Evolutionary conservation across 1,284 basidiomycete species (phyloP).

Genomic region (Flammula alnicola): DNA sequence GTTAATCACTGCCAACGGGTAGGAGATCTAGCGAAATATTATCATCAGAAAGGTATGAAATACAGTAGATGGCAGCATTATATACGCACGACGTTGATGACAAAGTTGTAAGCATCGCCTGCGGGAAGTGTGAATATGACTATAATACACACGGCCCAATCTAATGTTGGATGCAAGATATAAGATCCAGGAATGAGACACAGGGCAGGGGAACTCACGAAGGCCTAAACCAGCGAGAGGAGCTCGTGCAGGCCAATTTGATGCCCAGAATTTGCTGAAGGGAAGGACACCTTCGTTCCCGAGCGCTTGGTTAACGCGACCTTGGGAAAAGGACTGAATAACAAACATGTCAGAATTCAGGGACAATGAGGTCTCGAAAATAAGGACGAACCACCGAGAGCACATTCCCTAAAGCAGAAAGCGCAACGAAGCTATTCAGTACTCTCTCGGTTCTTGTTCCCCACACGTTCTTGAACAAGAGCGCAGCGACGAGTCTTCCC

Average conservation of each 20-base stretch:
- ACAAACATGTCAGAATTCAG: neutral
- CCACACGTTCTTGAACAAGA: slow-evolving; percentile 61
- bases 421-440: slow-evolving; percentile 53
- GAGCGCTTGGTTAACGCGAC: slow-evolving; percentile 43
- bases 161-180: slow-evolving; percentile 16
- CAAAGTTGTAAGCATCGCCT: slow-evolving; percentile 40
- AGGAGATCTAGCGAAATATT: slow-evolving; percentile 32
- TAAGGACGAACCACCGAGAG: slow-evolving; percentile 41
- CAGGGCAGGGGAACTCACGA: slow-evolving; percentile 18
- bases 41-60: neutral
- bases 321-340: slow-evolving; percentile 37
- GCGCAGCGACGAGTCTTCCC: slow-evolving; percentile 33
- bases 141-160: slow-evolving; percentile 34
- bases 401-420: slow-evolving; percentile 58
- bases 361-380: neutral
- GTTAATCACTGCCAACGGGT: slow-evolving; percentile 42
- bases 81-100: slow-evolving; percentile 37
- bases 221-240: slow-evolving; percentile 39
- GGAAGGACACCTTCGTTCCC: slow-evolving; percentile 43
- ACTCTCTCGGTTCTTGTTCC: slow-evolving; percentile 49
- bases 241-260: slow-evolving; percentile 40
- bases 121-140: slow-evolving; percentile 40
- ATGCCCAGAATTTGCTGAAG: slow-evolving; percentile 40
- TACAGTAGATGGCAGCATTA: neutral
- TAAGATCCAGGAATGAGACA: neutral